phyloP scores from a whole-genome alignment of 352 stramenopile species.

The Pythium chondricola region DNA sequence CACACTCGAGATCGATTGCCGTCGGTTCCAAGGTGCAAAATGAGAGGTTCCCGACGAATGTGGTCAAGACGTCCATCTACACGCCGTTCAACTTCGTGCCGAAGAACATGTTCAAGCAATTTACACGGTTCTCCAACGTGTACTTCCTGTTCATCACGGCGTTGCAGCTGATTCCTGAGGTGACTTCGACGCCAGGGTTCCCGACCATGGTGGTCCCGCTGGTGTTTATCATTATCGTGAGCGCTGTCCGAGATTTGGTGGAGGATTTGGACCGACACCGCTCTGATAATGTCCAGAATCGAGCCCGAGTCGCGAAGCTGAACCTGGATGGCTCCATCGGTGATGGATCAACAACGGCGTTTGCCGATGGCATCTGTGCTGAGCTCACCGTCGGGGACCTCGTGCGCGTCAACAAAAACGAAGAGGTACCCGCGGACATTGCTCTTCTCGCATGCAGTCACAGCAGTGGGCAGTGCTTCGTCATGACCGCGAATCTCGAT shows the following conservation, averaged over 20 bases:
- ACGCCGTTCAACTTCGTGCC: conserved; percentile 53
- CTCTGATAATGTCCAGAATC: conserved; percentile 65
- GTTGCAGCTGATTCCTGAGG: conserved; percentile 73
- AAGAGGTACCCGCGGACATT: conserved; percentile 69
- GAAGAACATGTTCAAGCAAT: conserved; percentile 77
- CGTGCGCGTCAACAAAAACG: conserved; percentile 65
- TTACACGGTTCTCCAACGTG: conserved; percentile 83
- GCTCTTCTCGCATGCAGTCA: conserved; percentile 50
- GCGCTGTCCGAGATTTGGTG: conserved; percentile 66
- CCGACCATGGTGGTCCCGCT: conserved; percentile 83
- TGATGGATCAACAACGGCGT: not conserved
- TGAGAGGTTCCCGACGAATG: conserved; percentile 34
- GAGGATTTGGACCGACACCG: conserved; percentile 77
- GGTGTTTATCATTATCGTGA: conserved; percentile 81
- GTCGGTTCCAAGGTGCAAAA: conserved; percentile 18
- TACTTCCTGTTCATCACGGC: conserved; percentile 89
- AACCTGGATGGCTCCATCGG: not conserved
- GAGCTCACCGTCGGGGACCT: conserved; percentile 76
- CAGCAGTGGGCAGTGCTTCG: conserved; percentile 60
- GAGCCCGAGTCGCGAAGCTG: conserved; percentile 16
- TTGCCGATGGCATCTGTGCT: conserved; percentile 22
- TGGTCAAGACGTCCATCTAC: conserved; percentile 55
- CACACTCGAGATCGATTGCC: conserved; percentile 17
- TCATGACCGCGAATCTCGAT: conserved; percentile 85
- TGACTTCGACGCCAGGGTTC: conserved; percentile 77